A percentile compares a stretch with the other conserved stretches of the same genome.
phyloP scores from a whole-genome alignment of 108 stramenopile species.

The Aurantiochytrium sp. region DNA sequence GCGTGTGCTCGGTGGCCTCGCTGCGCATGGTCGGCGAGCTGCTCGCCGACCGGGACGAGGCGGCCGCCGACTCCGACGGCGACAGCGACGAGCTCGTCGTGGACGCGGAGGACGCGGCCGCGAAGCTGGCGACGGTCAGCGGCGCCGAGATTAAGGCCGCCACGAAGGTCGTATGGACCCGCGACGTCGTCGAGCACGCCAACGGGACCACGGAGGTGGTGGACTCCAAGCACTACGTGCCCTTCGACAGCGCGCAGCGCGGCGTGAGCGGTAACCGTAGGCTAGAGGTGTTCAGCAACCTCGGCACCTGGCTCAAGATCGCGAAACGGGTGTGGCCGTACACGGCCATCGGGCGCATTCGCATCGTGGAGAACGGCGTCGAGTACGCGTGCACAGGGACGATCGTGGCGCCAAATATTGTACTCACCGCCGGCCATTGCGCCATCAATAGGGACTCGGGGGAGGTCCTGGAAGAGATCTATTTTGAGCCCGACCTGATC shows the following conservation, averaged over 20 bases:
- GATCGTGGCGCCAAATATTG: not conserved
- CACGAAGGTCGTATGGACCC: too few relatives aligned
- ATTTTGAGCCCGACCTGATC: not conserved
- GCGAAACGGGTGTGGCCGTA: not conserved
- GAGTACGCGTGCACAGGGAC: conserved; percentile 14
- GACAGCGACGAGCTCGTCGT: not conserved
- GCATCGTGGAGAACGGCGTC: not conserved
- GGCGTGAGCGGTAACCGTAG: not conserved
- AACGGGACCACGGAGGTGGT: too few relatives aligned
- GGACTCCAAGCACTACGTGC: too few relatives aligned
- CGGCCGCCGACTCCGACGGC: not conserved
- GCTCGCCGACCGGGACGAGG: not conserved
- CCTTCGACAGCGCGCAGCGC: too few relatives aligned
- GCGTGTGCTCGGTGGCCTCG: not conserved
- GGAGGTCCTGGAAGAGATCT: not conserved
- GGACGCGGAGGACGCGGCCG: not conserved
- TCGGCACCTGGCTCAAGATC: not conserved
- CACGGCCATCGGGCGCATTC: not conserved
- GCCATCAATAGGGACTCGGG: not conserved
- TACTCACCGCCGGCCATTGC: conserved; percentile 10
- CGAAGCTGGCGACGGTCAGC: too few relatives aligned
- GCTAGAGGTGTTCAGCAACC: not conserved
- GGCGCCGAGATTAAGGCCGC: too few relatives aligned
- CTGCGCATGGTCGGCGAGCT: not conserved
- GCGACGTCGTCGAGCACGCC: too few relatives aligned